Percentiles rank a stretch among this genome's conserved stretches.
Conservation (phyloP, 1,284 basidiomycete genomes). For the Sanghuangporus sanghuang region DNA sequence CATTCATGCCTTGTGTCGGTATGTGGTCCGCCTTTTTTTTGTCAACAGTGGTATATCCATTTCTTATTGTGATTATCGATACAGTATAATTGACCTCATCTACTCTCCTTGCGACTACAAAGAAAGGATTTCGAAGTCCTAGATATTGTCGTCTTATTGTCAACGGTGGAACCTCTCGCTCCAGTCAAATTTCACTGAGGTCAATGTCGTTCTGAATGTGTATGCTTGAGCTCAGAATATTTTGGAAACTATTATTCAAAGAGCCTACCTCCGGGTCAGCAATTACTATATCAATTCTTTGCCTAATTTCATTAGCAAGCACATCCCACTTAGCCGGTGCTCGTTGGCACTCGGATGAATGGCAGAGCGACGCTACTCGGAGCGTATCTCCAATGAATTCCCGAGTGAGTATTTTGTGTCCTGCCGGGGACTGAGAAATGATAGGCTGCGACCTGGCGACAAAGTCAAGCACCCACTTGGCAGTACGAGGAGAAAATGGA, state of each 20-base stretch:
- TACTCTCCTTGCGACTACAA: too few relatives aligned
- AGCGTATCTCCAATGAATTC: not conserved
- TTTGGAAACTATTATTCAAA: too few relatives aligned
- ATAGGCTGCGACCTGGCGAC: not conserved
- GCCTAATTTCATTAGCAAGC: not conserved
- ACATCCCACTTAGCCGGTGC: not conserved
- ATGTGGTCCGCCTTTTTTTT: too few relatives aligned
- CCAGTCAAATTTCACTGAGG: conserved; percentile 4
- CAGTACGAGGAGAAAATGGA: not conserved
- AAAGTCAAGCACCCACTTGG: not conserved
- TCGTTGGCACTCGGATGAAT: not conserved
- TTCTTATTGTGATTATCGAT: not conserved
- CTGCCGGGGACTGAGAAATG: not conserved
- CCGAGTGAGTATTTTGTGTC: not conserved
- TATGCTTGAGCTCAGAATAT: not conserved
- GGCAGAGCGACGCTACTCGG: not conserved
- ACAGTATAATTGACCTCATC: not conserved
- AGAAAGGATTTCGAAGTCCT: too few relatives aligned
- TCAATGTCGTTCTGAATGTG: conserved; percentile 4
- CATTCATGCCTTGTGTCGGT: not conserved
- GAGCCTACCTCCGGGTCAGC: not conserved
- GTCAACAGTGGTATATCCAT: too few relatives aligned
- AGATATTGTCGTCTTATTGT: not conserved
- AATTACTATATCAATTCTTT: not conserved
- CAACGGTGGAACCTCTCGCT: not conserved